Evolutionary conservation across 2,329 filamentous ascomycete species (phyloP), one percentile per base, ranked within the genome.

Genomic region (Sodiomyces alkalinus): DNA sequence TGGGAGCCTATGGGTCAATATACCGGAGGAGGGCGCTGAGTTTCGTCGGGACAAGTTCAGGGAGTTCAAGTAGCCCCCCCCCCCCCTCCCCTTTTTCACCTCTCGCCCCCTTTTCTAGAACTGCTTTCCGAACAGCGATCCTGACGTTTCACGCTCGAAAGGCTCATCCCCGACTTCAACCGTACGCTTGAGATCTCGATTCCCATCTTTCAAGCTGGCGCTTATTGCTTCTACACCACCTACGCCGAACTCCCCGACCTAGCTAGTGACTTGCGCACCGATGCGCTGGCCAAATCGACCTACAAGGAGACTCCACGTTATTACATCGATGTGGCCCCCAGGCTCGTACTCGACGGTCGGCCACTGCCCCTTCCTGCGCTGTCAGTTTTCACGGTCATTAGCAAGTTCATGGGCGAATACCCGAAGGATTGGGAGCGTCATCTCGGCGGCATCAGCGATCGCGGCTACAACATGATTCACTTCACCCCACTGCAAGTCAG

Each of bases 381-480:
- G 27, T 92, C 83, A 10, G 69, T 94, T 39, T 92, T 94, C 56
- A 96, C 90, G 8, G 68, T 87, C 31, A 81, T 98, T 37, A 94
- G 87, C 48, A 98, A 98, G 56, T 94, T 94, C 57, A 92, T 98
- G 82, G 90, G 90, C 37, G 75, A 77, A 46, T 93, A 90, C 47
- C 83, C 87, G 0, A 64, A 64, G 11, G 81, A 93, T 44, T 98
- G 87, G 86, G 74, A 94, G 48, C 78, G 73, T 28, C 87, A 96
- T 49, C 59, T 98, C 32, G 67, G 69, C 32, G 86, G 90, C 17
- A 93, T 98, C 49, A 80, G 81, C 48, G 73, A 80, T 44, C 70
- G 90, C 35, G 86, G 86, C 25, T 98, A 98, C 64, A 98, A 98
- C 57, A 94, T 96, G 85, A 74, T 98, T 34, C 90, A 98, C 53